Evolutionary conservation across 495 filamentous ascomycete genomes (phyloP).

Genomic region (Apiosordaria backusii): DNA sequence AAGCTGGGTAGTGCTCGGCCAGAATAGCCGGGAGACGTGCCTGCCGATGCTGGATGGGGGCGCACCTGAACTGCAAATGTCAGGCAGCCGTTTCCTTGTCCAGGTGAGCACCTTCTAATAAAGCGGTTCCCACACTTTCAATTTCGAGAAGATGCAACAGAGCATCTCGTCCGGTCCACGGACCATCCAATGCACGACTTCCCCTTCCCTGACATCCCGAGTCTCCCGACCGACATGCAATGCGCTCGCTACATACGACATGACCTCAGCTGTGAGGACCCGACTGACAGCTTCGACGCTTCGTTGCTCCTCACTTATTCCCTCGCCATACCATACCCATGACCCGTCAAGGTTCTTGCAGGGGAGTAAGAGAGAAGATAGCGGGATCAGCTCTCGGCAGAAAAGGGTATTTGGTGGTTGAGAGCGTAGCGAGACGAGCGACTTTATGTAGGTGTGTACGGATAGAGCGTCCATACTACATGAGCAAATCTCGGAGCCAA

Average conservation of each 20-base stretch:
- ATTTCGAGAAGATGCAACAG: slow-evolving; percentile 5
- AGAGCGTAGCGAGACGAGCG: not conserved
- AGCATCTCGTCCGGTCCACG: not conserved
- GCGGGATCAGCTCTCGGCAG: not conserved
- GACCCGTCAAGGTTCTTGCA: slow-evolving; percentile 4
- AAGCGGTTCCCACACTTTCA: slow-evolving; percentile 12
- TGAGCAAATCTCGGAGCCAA: not conserved
- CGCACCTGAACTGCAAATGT: not conserved
- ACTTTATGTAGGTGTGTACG: not conserved
- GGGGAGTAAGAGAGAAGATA: not conserved
- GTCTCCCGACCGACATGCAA: not conserved
- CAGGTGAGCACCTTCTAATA: slow-evolving; percentile 20
- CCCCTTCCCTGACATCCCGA: not conserved
- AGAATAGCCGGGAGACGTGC: slow-evolving; percentile 9
- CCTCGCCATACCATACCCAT: not conserved
- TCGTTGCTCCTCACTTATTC: not conserved
- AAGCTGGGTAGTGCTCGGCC: not conserved
- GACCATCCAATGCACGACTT: not conserved
- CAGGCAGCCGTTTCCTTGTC: slow-evolving; percentile 6
- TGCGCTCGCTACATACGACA: not conserved
- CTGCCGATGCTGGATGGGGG: slow-evolving; percentile 14
- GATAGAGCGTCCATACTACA: not conserved
- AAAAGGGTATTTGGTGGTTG: not conserved
- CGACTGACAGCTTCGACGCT: not conserved
- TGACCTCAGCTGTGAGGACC: not conserved